Evolutionary conservation across 345 rosid genomes (phyloP).

Genomic region (Alliaria petiolata): DNA sequence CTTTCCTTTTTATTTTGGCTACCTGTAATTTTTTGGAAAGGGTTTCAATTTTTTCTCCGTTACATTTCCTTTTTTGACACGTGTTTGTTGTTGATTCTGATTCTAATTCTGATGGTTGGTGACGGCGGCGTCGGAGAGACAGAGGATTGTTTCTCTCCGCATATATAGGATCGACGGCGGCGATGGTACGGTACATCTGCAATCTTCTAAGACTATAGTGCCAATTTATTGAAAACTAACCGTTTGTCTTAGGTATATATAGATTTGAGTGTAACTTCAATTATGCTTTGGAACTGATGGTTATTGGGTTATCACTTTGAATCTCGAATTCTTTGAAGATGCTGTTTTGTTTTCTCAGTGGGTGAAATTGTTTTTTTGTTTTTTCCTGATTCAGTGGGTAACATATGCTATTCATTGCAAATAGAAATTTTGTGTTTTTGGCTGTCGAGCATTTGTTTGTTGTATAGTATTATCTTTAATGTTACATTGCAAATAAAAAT

Average conservation of each 20-base stretch:
- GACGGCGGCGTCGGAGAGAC: not conserved
- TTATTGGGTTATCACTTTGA: not conserved
- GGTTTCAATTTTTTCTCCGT: too few species aligned
- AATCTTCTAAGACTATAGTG: not conserved
- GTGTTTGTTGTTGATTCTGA: not conserved
- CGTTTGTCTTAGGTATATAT: not conserved
- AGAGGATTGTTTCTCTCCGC: not conserved
- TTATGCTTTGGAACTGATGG: not conserved
- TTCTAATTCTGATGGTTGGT: not conserved
- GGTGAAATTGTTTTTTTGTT: too few species aligned
- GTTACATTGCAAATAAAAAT: conserved; percentile 5
- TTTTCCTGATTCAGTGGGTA: too few species aligned
- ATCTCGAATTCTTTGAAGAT: too few species aligned
- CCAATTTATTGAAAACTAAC: not conserved
- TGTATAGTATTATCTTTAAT: not conserved
- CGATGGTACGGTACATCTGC: not conserved
- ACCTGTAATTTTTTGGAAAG: too few species aligned
- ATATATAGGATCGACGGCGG: not conserved
- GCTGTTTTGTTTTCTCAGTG: too few species aligned
- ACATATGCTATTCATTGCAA: too few species aligned
- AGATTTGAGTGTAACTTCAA: too few species aligned
- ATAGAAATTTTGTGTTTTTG: too few species aligned
- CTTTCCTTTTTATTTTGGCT: too few species aligned
- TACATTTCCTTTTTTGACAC: not conserved
- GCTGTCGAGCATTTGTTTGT: not conserved